These are phyloP conservation scores for Lactarius trivialis DNA, from an alignment of 768 basidiomycete genomes.

Conservation along the genomic window DNA sequence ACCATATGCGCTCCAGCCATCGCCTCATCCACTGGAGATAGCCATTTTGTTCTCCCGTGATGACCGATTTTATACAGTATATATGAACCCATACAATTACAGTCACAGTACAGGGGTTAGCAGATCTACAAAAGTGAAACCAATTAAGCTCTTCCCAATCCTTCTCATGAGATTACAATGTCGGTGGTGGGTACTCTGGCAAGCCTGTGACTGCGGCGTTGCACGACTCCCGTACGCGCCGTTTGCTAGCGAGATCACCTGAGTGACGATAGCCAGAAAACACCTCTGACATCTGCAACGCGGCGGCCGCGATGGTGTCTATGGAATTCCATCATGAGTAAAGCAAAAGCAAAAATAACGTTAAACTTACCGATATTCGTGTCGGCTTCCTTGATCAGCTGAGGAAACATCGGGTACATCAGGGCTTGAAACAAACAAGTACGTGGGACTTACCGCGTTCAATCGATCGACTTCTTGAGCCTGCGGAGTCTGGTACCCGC, in stretches of 20 bases:
- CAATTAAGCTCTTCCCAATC: neutral
- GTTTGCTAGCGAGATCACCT: slow-evolving; percentile 61
- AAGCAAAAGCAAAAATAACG: neutral
- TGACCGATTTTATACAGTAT: neutral
- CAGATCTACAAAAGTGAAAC: neutral
- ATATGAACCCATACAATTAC: neutral
- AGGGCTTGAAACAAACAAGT: neutral
- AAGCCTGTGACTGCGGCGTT: slow-evolving; percentile 66
- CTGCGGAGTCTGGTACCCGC: slow-evolving; percentile 14
- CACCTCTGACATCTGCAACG: slow-evolving; percentile 74
- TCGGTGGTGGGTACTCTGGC: slow-evolving; percentile 63
- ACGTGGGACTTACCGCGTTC: slow-evolving; percentile 44
- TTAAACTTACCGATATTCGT: slow-evolving; percentile 44
- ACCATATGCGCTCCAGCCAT: neutral
- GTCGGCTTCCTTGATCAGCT: slow-evolving; percentile 55
- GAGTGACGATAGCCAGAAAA: slow-evolving; percentile 69
- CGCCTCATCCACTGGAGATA: neutral
- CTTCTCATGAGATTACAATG: slow-evolving; percentile 21
- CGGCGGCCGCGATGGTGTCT: slow-evolving; percentile 64
- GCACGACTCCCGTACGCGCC: slow-evolving; percentile 68
- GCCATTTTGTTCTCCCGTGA: neutral
- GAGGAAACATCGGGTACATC: neutral
- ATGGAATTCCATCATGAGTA: neutral
- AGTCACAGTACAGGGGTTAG: neutral
- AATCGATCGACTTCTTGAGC: slow-evolving; percentile 46